These are phyloP conservation scores for Cytospora piceicola DNA, from an alignment of 2,329 filamentous ascomycete species.

Conservation along the genomic window DNA sequence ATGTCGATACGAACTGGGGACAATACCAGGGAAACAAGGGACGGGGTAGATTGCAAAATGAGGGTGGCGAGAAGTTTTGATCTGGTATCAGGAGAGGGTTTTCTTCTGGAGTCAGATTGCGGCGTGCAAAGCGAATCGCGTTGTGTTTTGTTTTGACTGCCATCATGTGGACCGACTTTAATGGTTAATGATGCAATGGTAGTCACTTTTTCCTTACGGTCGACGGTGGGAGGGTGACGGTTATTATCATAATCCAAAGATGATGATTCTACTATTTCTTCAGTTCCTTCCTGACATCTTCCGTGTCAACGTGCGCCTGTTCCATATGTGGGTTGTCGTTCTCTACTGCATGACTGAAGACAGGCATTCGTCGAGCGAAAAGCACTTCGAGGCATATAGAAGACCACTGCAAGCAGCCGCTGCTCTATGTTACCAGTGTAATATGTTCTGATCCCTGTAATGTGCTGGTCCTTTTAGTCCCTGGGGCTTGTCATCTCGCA, in stretches of 20 bases:
- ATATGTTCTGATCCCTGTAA: not conserved
- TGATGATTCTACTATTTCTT: constrained; percentile 21
- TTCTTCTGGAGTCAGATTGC: constrained; percentile 19
- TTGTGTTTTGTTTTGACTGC: constrained; percentile 19
- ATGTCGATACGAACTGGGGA: not conserved
- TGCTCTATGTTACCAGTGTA: not conserved
- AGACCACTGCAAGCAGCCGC: not conserved
- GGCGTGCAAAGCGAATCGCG: constrained; percentile 28
- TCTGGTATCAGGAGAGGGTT: not conserved
- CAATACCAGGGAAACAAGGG: constrained; percentile 8
- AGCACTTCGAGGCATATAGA: not conserved
- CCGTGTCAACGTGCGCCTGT: not conserved
- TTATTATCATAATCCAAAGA: constrained; percentile 31
- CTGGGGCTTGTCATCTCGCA: too few species aligned
- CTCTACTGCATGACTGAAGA: not conserved
- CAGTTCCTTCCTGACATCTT: not conserved
- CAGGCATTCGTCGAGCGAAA: not conserved
- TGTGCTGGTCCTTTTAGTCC: not conserved
- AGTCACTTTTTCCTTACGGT: constrained; percentile 24
- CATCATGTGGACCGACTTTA: constrained; percentile 19
- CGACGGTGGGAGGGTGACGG: constrained; percentile 16
- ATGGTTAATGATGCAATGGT: constrained; percentile 28
- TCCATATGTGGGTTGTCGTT: not conserved
- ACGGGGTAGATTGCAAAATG: not conserved
- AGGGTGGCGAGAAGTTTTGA: constrained; percentile 12